Evolutionary conservation across 176 grass and related monocot genomes (phyloP).

Genomic region (Leersia perrieri): DNA sequence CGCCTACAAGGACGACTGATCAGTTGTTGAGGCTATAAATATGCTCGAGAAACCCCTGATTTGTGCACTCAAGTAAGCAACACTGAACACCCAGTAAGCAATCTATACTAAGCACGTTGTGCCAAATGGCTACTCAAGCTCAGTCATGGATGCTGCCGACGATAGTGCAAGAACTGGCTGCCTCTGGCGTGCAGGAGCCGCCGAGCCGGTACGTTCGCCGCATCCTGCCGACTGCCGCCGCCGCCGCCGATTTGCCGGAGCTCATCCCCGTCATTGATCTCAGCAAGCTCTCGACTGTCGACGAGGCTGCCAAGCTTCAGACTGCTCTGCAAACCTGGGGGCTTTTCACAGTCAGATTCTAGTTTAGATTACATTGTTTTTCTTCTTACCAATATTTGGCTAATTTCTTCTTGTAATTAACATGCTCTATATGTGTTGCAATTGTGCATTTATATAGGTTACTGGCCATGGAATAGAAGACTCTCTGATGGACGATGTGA

Average conservation of each 20-base stretch:
- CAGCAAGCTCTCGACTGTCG: neutral
- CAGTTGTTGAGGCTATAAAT: neutral
- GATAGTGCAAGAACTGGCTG: slow-evolving; percentile 24
- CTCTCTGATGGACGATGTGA: slow-evolving; percentile 28
- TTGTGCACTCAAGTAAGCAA: no score
- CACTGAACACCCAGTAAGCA: no score
- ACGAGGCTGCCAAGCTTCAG: slow-evolving; percentile 8
- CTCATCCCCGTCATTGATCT: slow-evolving; percentile 35
- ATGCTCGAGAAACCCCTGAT: no score
- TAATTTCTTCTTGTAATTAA: no score
- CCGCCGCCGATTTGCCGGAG: neutral
- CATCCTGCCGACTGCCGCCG: neutral
- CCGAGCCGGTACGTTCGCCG: slow-evolving; percentile 21
- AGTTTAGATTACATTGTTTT: neutral
- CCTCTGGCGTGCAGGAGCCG: neutral
- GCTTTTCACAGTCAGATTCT: neutral
- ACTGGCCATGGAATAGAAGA: slow-evolving; percentile 27
- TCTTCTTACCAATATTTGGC: neutral
- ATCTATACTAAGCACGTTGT: no score
- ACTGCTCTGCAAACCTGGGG: slow-evolving; percentile 21
- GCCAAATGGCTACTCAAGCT: no score
- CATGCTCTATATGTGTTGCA: neutral
- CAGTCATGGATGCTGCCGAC: neutral
- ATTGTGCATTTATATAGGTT: neutral
- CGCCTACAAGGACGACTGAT: no score